Base-by-base conservation (phyloP, 2,329 filamentous ascomycete genomes). In the Cytospora chrysosperma region DNA sequence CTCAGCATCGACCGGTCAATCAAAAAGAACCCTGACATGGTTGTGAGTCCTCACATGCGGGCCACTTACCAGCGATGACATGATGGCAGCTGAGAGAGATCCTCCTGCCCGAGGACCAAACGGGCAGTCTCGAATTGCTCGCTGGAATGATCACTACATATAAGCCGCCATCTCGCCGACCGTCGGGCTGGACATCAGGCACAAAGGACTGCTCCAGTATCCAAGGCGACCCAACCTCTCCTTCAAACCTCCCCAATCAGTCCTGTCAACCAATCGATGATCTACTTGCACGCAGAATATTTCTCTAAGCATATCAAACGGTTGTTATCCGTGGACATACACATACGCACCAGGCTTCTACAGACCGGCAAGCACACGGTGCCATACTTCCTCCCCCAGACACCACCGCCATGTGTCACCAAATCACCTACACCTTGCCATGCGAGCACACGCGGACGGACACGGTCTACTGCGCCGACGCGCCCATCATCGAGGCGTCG, bases 371-470 rank as follows among this genome's bases (percentile, higher is more conserved):
- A 55, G 17, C 21, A 61, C 51, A 24, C 34, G 54, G 59, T 55
- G 52, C 37, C 49, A 47, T 26, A 47, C 17, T 27, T 27, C 40
- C 21, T 21, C 53, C 15, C 19, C 53, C 40, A 55, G 15, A 15
- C 58, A 21, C 40, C 61, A 83, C 83, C 58, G 28, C 40, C 61
- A 83, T 83, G 81, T 84, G 81, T 68, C 80, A 79, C 68, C 78
- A 81, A 65, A 76, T 78, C 59, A 78, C 75, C 54, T 83, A 83
- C 70, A 81, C 78, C 37, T 75, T 84, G 59, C 76, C 78, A 53
- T 84, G 82, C 70, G 80, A 82, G 71, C 81, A 84, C 70, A 75
- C 82, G 68, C 75, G 75, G 64, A 79, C 76, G 19, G 73, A 77
- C 62, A 77, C 75, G 40, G 73, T 75, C 62, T 81, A 79, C 74